Conservation (phyloP, 306 rosid species). For the Cicer cuneatum region DNA sequence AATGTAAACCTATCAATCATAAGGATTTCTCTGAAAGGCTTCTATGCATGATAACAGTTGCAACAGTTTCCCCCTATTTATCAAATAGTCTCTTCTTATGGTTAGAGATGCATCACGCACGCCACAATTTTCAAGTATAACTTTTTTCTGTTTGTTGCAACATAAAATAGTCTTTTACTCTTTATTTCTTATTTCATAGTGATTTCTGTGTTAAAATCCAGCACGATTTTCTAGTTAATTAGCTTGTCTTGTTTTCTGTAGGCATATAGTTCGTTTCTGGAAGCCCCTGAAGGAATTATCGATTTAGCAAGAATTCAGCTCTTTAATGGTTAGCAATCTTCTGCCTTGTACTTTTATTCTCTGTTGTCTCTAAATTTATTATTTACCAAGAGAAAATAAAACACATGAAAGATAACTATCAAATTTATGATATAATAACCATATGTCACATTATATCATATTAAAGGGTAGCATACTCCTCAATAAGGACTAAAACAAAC, state of each 20-base stretch:
- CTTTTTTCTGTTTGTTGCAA: background rate
- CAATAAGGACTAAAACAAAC: constrained; percentile 20
- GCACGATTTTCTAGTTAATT: constrained; percentile 22
- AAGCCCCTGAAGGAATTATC: constrained; percentile 29
- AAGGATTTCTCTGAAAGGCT: background rate
- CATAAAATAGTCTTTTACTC: constrained; percentile 8
- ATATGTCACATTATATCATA: constrained; percentile 10
- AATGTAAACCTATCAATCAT: background rate
- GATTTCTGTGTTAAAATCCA: background rate
- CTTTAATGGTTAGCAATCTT: constrained; percentile 19
- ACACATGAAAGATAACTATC: constrained; percentile 13
- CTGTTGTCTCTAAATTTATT: background rate
- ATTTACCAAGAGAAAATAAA: constrained; percentile 29
- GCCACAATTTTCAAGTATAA: background rate
- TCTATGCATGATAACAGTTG: background rate
- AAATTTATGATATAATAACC: constrained; percentile 32
- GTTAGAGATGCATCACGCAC: background rate
- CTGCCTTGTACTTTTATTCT: constrained; percentile 6
- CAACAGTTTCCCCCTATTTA: background rate
- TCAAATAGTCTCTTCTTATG: constrained; percentile 12
- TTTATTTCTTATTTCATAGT: background rate
- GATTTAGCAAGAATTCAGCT: constrained; percentile 16
- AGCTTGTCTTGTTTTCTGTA: constrained; percentile 10
- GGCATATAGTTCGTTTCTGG: background rate
- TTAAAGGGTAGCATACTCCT: constrained; percentile 22